Base-by-base conservation (phyloP, 441 rosid species). In the Breynia disticha region DNA sequence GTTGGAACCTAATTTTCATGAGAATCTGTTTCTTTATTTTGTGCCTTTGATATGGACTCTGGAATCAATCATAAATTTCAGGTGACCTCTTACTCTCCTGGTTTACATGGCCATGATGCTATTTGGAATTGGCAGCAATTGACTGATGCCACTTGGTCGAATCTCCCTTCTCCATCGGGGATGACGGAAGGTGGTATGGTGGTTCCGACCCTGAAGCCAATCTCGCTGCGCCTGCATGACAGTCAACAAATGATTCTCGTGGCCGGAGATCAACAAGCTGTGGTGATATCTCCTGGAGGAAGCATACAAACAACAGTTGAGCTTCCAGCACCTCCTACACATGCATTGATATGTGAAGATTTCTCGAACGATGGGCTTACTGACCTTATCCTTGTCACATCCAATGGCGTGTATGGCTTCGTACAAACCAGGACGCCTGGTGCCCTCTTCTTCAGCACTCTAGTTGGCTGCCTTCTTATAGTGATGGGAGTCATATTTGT, bases 371-470 rank as follows among this genome's bases (percentile, higher is more conserved):
- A 94, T 35, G 94, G 97, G 12, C 84, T 90, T 19, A 82, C 94
- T 3, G 97, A 90, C 75, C 65, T 90, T 55, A 89, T 90, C 56
- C 68, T 94, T 20, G 76, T 94, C 74, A 94, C 99, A 39, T 82
- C 96, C 7, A 90, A 73, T 20, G 97, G 97, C 28, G 75, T 89
- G 5, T 89, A 89, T 35, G 96, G 99, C 43, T 89, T 89, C 50
- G 91, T 90, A 62, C 99, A 94, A 70, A 85, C 95, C 19, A 87
- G 97, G 69, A 95, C 87, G 48, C 99, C 99, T 0, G 99, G 97
- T 44, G 99, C 96, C 66, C 77, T 94, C 69, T 94, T 90, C 89
- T 90, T 94, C 77, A 90, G 99, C 77, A 83, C 95, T 12, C 76
- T 89, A 65, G 97, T 89, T 7, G 99, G 95, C 50, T 87, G 96